A percentile compares a stretch with the other conserved stretches of the same genome.
Evolutionary conservation across 768 basidiomycete species (phyloP).

Genomic region (Myochromella boudieri): DNA sequence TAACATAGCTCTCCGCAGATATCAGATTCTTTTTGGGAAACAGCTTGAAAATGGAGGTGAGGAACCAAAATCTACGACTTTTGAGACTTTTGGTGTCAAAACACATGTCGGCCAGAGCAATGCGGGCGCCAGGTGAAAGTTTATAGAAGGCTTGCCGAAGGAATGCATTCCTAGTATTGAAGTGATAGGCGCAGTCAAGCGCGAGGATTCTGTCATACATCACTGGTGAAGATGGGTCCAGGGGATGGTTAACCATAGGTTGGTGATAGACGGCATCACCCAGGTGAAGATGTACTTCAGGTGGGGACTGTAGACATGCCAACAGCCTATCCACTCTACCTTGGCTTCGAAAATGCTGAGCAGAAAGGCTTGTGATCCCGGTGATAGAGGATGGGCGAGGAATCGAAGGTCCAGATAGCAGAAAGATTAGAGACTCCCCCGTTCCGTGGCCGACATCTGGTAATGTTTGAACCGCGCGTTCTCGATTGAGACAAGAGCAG

Average conservation of each 20-base stretch:
- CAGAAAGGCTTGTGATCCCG: slow-evolving; percentile 56
- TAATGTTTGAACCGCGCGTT: too few species aligned
- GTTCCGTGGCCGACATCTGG: slow-evolving; percentile 69
- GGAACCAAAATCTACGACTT: slow-evolving; percentile 22
- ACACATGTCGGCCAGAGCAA: slow-evolving; percentile 65
- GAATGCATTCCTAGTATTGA: slow-evolving; percentile 50
- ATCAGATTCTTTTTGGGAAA: slow-evolving; percentile 54
- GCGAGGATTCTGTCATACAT: slow-evolving; percentile 54
- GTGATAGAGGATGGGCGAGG: slow-evolving; percentile 47
- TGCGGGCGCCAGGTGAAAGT: slow-evolving; percentile 47
- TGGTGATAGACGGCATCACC: slow-evolving; percentile 52
- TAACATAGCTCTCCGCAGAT: slow-evolving; percentile 42
- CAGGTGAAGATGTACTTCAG: slow-evolving; percentile 38
- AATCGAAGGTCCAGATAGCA: slow-evolving; percentile 44
- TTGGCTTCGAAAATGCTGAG: slow-evolving; percentile 47
- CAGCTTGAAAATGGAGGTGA: slow-evolving; percentile 32
- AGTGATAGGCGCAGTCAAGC: slow-evolving; percentile 73
- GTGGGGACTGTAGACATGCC: slow-evolving; percentile 14
- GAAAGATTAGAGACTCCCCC: slow-evolving; percentile 63
- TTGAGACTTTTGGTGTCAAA: slow-evolving; percentile 34
- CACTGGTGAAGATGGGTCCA: slow-evolving; percentile 31
- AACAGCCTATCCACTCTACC: slow-evolving; percentile 36
- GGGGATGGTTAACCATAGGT: slow-evolving; percentile 37
- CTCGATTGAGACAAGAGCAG: slow-evolving; percentile 1
- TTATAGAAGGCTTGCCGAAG: slow-evolving; percentile 47